Conservation (phyloP, 192 early-diverging fungal genomes). For the Glomus cerebriforme region DNA sequence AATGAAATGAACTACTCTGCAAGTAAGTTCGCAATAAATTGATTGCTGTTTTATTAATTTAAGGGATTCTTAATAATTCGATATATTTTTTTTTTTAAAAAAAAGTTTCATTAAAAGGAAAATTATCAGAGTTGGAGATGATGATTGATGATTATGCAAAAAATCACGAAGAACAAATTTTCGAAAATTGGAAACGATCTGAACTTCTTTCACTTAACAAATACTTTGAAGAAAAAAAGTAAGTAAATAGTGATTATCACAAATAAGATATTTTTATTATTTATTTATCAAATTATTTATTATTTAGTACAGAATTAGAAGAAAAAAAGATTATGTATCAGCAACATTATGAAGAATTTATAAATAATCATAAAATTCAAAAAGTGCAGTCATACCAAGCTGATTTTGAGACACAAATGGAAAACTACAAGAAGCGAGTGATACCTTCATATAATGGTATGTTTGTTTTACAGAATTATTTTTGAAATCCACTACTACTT, state of each 20-base stretch:
- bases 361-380: not conserved
- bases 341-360: conserved; percentile 20
- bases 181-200: conserved; percentile 24
- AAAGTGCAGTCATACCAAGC: conserved; percentile 15
- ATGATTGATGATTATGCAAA: conserved; percentile 28
- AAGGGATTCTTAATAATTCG: not conserved
- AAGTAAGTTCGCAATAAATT: not conserved
- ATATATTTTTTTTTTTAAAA: not conserved
- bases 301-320: conserved; percentile 7
- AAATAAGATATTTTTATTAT: not conserved
- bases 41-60: not conserved
- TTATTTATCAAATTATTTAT: not conserved
- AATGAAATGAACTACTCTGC: conserved; percentile 12
- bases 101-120: conserved; percentile 27
- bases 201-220: conserved; percentile 8
- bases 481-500: not conserved
- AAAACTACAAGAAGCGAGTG: conserved; percentile 21
- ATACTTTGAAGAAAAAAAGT: conserved; percentile 9
- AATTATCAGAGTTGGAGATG: conserved; percentile 19
- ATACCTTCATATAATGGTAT: not conserved
- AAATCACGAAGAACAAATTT: not conserved
- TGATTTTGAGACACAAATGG: conserved; percentile 32
- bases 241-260: not conserved
- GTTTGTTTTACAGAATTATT: not conserved
- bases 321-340: conserved; percentile 2